These are phyloP conservation scores for Ruellia speciosa DNA, from an alignment of 305 asterid species.

Conservation along the genomic window DNA sequence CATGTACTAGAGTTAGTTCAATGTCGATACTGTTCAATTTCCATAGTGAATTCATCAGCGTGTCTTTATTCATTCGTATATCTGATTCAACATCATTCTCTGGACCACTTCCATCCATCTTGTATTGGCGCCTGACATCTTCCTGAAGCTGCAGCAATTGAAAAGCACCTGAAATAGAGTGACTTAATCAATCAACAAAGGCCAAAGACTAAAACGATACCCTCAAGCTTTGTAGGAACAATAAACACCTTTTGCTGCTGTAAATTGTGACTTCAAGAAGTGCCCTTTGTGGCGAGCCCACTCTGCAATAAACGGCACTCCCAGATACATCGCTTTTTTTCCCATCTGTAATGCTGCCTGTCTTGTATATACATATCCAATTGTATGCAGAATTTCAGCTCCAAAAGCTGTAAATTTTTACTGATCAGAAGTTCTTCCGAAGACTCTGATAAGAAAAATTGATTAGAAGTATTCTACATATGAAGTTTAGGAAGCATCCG, in stretches of 20 bases:
- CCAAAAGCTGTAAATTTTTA: neutral
- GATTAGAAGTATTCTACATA: no score
- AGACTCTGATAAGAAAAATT: no score
- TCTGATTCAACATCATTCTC: conserved; percentile 71
- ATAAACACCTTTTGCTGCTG: conserved; percentile 22
- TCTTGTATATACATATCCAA: conserved; percentile 77
- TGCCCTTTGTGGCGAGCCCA: conserved; percentile 88
- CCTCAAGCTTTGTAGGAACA: neutral
- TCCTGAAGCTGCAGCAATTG: conserved; percentile 93
- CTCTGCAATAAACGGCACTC: conserved; percentile 69
- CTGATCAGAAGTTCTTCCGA: no score
- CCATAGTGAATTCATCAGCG: conserved; percentile 73
- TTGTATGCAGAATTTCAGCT: conserved; percentile 40
- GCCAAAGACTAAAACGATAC: neutral
- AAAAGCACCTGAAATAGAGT: conserved; percentile 58
- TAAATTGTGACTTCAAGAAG: conserved; percentile 72
- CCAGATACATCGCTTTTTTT: conserved; percentile 63
- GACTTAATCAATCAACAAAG: neutral
- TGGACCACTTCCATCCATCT: conserved; percentile 49
- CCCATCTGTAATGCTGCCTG: conserved; percentile 80
- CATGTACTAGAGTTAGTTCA: conserved; percentile 74
- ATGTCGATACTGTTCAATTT: conserved; percentile 77
- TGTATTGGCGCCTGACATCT: conserved; percentile 52
- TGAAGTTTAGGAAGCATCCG: neutral
- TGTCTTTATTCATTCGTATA: conserved; percentile 49